phyloP scores from a whole-genome alignment of 169 alveolate genomes.

The Eimeria acervulina region DNA sequence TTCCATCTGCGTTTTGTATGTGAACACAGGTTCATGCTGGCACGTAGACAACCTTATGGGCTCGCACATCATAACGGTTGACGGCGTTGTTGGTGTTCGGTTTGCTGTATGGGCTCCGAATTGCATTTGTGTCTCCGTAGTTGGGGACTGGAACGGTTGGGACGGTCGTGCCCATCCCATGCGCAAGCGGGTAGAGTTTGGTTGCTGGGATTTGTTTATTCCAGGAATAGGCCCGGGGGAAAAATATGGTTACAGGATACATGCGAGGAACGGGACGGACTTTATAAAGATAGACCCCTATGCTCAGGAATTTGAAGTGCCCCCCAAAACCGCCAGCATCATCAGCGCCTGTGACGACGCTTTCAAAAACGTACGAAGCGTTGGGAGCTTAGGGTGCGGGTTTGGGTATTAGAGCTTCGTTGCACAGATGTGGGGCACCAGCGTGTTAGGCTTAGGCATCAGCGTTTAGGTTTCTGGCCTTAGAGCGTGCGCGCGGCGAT shows the following conservation, averaged over 20 bases:
- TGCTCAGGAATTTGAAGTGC: conserved; percentile 89
- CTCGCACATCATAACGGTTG: conserved; percentile 84
- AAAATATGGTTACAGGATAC: conserved; percentile 88
- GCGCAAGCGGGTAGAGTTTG: conserved; percentile 87
- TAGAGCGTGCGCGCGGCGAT: neutral
- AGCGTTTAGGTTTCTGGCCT: neutral
- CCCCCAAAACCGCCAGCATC: conserved; percentile 88
- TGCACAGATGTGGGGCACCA: neutral
- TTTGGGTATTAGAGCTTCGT: neutral
- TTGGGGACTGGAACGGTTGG: conserved; percentile 91
- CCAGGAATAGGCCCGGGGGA: conserved; percentile 87
- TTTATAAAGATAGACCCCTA: conserved; percentile 89
- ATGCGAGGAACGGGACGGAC: conserved; percentile 83
- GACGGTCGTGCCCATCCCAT: conserved; percentile 90
- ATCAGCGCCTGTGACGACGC: conserved; percentile 89
- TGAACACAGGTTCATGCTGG: conserved; percentile 88
- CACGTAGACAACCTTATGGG: conserved; percentile 89
- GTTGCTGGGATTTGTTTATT: conserved; percentile 89
- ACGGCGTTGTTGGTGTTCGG: conserved; percentile 87
- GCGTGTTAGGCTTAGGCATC: neutral
- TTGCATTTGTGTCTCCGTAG: conserved; percentile 87
- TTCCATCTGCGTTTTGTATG: neutral
- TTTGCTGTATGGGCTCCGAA: conserved; percentile 91
- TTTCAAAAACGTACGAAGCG: conserved; percentile 76
- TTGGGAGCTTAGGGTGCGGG: neutral